Evolutionary conservation across 164 flowering plant genomes (phyloP).

Genomic region (Euptelea pleiosperma): DNA sequence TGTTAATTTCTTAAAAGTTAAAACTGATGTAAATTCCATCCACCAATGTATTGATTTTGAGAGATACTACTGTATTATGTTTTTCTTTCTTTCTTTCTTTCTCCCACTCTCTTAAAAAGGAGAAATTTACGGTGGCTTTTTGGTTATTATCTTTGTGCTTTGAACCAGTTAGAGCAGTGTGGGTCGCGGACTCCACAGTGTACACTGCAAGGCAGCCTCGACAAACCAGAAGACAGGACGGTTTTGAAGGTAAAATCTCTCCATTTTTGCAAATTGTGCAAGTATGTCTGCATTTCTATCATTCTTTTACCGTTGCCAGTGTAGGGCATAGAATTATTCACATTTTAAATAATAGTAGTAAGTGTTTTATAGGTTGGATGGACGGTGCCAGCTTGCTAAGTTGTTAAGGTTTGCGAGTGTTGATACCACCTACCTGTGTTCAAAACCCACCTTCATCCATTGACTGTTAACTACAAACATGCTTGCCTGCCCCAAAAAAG

Average conservation of each 20-base stretch:
- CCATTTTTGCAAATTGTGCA: not conserved
- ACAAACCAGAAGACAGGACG: constrained; percentile 47
- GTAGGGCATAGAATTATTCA: not conserved
- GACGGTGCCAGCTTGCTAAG: too few relatives aligned
- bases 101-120: not conserved
- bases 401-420: too few relatives aligned
- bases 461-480: too few relatives aligned
- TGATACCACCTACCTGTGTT: too few relatives aligned
- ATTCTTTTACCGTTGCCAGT: too few relatives aligned
- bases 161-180: constrained; percentile 59
- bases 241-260: constrained; percentile 40
- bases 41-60: too few relatives aligned
- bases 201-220: constrained; percentile 63
- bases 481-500: too few relatives aligned
- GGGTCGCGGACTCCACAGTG: constrained; percentile 73
- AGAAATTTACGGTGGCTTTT: not conserved
- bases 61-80: not conserved
- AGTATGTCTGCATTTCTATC: not conserved
- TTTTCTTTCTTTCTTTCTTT: not conserved
- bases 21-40: too few relatives aligned
- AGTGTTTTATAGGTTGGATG: not conserved
- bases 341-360: not conserved
- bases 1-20: too few relatives aligned
- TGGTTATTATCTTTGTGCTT: constrained; percentile 8
- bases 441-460: too few relatives aligned